Base-by-base conservation (phyloP, 1,284 basidiomycete species). In the Pulchroboletus neoregius region DNA sequence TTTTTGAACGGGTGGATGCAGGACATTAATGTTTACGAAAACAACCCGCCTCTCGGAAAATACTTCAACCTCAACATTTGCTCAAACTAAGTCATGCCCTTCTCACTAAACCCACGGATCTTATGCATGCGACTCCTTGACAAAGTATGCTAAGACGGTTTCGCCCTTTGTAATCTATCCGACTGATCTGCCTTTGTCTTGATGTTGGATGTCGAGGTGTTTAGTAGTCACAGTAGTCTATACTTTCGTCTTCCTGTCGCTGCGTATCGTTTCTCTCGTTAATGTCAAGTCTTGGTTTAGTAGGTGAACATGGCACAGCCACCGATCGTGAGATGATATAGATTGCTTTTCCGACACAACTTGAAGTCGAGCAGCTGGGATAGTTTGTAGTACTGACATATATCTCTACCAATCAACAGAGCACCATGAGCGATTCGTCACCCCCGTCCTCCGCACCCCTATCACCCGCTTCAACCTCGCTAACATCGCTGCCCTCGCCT, bases 1-100 rank as follows among this genome's bases (percentile, higher is more conserved):
- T 78, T 82, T 58, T 61, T 87, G 58, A 93, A 93, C 60, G 91
- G 88, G 24, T 93, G 87, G 87, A 59, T 81, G 50, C 80, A 80
- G 63, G 79, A 79, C 64, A 68, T 77, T 48, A 69, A 85, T 58
- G 76, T 82, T 1, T 80, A 83, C 60, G 56, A 67, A 18, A 34
- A 52, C 53, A 60, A 56, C 31, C 67, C 66, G 13, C 70, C 66
- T 36, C 71, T 90, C 16, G 87, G 87, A 45, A 71, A 77, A 58
- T 90, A 81, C 70, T 81, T 80, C 71, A 88, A 88, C 68, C 71
- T 87, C 46, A 71, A 80, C 45, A 52, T 54, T 45, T 85, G 82
- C 67, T 33, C 27, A 16, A 34, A 56, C 26, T 54, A 38, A 48
- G 23, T 32, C 15, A 7, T 24, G 27, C 7, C 12, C 6, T 30